Conservation (phyloP, 441 rosid genomes). For the Lagerstroemia fauriei region DNA sequence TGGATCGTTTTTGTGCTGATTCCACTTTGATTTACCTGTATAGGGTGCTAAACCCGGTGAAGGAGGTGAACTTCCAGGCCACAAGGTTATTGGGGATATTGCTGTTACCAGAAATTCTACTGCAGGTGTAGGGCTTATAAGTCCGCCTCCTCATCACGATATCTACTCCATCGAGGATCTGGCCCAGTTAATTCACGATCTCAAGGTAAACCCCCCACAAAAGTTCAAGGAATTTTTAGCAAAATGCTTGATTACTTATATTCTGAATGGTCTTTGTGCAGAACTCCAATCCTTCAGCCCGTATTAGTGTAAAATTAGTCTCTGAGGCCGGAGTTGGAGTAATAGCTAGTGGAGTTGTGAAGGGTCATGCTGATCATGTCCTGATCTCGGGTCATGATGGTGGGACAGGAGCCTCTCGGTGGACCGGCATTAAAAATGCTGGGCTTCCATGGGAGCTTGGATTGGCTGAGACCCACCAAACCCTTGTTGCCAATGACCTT, state of each 20-base stretch:
- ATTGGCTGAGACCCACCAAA: constrained; percentile 98
- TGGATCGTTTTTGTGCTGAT: constrained; percentile 28
- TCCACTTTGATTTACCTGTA: constrained; percentile 24
- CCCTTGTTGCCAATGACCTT: constrained; percentile 96
- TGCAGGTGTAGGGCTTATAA: constrained; percentile 97
- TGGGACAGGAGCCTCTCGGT: constrained; percentile 98
- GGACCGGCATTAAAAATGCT: constrained; percentile 99
- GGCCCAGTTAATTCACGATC: constrained; percentile 97
- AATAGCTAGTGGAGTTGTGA: constrained; percentile 98
- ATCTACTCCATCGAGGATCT: constrained; percentile 99
- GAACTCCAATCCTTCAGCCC: constrained; percentile 95
- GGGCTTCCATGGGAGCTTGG: constrained; percentile 99
- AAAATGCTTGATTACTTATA: background rate
- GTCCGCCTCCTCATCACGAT: constrained; percentile 99
- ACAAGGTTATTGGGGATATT: constrained; percentile 97
- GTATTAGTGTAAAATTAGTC: constrained; percentile 93
- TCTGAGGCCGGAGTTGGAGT: constrained; percentile 99
- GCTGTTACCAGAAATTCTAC: constrained; percentile 97
- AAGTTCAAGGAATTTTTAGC: background rate
- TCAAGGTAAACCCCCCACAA: constrained; percentile 60
- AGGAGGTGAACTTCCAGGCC: constrained; percentile 99
- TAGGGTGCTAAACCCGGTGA: constrained; percentile 99
- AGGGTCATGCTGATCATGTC: constrained; percentile 99
- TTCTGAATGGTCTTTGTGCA: constrained; percentile 29
- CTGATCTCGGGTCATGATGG: constrained; percentile 99